Base-by-base conservation (phyloP, 306 rosid genomes). In the Hylodesmum podocarpum region DNA sequence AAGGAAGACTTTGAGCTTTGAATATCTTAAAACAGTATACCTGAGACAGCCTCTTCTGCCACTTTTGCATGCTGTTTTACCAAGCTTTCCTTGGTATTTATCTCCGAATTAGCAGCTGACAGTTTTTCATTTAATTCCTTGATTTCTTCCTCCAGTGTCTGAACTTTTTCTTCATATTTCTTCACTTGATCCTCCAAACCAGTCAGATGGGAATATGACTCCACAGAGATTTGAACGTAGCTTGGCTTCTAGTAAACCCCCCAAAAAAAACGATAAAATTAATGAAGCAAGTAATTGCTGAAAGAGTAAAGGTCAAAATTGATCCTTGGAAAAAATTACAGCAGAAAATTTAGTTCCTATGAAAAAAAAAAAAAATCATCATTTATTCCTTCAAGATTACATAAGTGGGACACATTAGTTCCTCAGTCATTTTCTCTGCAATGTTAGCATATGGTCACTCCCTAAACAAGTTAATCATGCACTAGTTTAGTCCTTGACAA, bases 1-100 rank as follows among this genome's bases (percentile, higher is more conserved):
- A 79, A 31, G 73, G 62, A 53, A 43, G 62, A 24, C 68, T 34
- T 18, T 18, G 36, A 70, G 25, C 59, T 36, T 41, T 34, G 47
- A 76, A 63, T 55, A 44, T 58, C 11, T 8, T 11, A 28, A 67
- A 76, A 61, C 63, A 75, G 40, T 58, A 80, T 88, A 92, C 99
- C 99, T 77, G 98, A 91, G 77, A 96, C 99, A 64, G 98, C 99
- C 82, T 96, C 99, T 89, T 96, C 99, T 40, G 99, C 98, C 63
- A 96, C 99, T 86, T 96, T 96, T 41, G 94, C 94, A 80, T 96
- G 99, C 74, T 96, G 99, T 71, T 96, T 96, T 22, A 93, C 97
- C 58, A 93, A 78, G 80, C 67, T 84, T 68, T 93, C 99, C 87
- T 96, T 91, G 57, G 91, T 92, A 55, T 84, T 91, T 86, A 91